Conservation (phyloP, 495 filamentous ascomycete genomes). For the Neurospora intermedia region DNA sequence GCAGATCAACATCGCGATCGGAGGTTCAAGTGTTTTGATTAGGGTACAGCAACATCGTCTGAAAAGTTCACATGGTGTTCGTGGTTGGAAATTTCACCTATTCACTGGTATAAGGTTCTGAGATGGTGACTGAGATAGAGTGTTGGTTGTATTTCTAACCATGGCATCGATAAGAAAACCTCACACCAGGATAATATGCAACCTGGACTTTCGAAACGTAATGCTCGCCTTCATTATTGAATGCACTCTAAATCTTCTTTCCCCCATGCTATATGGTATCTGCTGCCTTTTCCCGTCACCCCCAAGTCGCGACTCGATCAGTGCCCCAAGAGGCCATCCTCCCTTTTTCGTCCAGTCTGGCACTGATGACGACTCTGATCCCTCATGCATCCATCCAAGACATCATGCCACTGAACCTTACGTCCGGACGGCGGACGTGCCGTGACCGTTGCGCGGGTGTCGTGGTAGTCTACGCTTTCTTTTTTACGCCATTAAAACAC, state of each 20-base stretch:
- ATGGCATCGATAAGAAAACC: too few species aligned
- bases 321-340: background rate
- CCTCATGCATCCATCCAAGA: background rate
- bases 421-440: background rate
- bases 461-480: background rate
- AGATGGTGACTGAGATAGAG: background rate
- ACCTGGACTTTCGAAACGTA: background rate
- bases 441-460: background rate
- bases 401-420: background rate
- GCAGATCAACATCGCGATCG: background rate
- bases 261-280: background rate
- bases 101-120: too few species aligned
- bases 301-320: background rate
- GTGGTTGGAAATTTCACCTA: too few species aligned
- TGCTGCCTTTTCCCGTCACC: background rate
- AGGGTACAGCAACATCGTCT: background rate
- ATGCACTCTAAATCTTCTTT: background rate
- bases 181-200: too few species aligned
- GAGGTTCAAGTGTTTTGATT: background rate
- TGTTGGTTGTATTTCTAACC: too few species aligned
- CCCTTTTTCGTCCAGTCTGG: background rate
- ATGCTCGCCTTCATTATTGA: background rate
- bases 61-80: background rate
- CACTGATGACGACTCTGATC: background rate
- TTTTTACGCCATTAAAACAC: background rate